phyloP scores from a whole-genome alignment of 2,329 filamentous ascomycete genomes.

The Penicillium italicum region DNA sequence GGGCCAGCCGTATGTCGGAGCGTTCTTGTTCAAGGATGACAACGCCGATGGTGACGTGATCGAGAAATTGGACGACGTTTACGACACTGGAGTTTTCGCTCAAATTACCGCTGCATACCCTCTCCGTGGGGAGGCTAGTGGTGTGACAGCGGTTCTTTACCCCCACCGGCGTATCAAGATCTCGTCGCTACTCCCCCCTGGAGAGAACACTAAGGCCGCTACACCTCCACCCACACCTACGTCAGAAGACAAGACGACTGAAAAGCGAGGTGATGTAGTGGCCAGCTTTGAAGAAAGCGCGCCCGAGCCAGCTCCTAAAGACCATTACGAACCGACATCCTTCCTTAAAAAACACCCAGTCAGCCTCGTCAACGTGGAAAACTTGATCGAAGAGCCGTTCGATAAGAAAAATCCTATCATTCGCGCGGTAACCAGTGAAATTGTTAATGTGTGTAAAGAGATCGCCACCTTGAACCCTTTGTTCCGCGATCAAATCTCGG shows the following conservation, averaged over 20 bases:
- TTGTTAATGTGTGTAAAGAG: slow-evolving; percentile 98
- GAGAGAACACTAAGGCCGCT: slow-evolving; percentile 32
- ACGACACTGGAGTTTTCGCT: slow-evolving; percentile 94
- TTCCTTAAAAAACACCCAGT: slow-evolving; percentile 90
- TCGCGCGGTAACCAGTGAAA: slow-evolving; percentile 90
- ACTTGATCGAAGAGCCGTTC: slow-evolving; percentile 80
- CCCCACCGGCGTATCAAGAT: slow-evolving; percentile 93
- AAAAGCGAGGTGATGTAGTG: slow-evolving; percentile 89
- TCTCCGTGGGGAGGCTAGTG: slow-evolving; percentile 73
- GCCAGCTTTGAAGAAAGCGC: slow-evolving; percentile 89
- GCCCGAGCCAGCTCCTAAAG: slow-evolving; percentile 54
- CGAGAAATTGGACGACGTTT: slow-evolving; percentile 82
- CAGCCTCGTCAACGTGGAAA: slow-evolving; percentile 92
- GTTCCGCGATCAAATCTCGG: slow-evolving; percentile 95
- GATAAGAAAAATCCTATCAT: slow-evolving; percentile 88
- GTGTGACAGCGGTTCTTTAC: slow-evolving; percentile 89
- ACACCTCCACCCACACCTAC: slow-evolving; percentile 23
- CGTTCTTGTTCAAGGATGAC: slow-evolving; percentile 96
- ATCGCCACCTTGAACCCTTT: slow-evolving; percentile 89
- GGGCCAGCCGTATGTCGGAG: slow-evolving; percentile 94
- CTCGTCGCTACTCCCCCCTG: slow-evolving; percentile 74
- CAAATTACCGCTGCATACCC: slow-evolving; percentile 97
- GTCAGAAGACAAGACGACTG: slow-evolving; percentile 46
- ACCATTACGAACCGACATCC: slow-evolving; percentile 78
- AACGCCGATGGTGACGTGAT: slow-evolving; percentile 92